Evolutionary conservation across 1,284 basidiomycete genomes (phyloP), one percentile per base, ranked within the genome.

Genomic region (Erythrobasidium hasegawianum): DNA sequence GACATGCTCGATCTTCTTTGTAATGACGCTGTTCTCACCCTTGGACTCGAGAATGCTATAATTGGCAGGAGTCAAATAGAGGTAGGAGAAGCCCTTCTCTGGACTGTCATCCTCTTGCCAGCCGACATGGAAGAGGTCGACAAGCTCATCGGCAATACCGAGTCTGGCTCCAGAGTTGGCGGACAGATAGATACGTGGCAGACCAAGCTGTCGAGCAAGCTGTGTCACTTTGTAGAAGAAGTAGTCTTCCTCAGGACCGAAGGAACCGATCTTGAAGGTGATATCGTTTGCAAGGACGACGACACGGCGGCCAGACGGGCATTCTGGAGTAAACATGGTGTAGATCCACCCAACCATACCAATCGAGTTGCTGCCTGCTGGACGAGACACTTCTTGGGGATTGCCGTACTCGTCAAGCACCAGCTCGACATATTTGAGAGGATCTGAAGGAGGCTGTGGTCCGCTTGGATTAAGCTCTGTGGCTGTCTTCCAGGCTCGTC

Each of bases 331-430:
- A 74, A 84, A 83, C 72, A 97, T 82, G 3, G 86, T 93, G 82
- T 92, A 94, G 38, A 96, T 86, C 96, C 96, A 99, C 8, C 87
- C 95, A 61, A 98, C 90, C 95, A 99, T 99, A 76, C 96, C 96
- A 76, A 90, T 91, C 39, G 83, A 86, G 80, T 98, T 99, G 77
- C 89, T 90, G 38, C 96, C 96, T 20, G 93, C 89, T 1, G 90
- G 85, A 64, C 96, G 85, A 72, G 89, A 87, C 61, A 97, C 89
- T 79, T 97, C 91, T 29, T 86, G 83, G 22, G 98, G 83, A 72
- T 90, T 85, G 72, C 93, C 90, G 72, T 93, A 84, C 79, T 97
- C 95, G 75, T 97, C 94, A 38, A 92, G 80, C n/a, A 97, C 87
- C 50, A 98, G 86, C 78, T 98, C 95, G 72, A 85, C 85, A 22